Base-by-base conservation (phyloP, 257 asterid species). In the Cordia subcordata region DNA sequence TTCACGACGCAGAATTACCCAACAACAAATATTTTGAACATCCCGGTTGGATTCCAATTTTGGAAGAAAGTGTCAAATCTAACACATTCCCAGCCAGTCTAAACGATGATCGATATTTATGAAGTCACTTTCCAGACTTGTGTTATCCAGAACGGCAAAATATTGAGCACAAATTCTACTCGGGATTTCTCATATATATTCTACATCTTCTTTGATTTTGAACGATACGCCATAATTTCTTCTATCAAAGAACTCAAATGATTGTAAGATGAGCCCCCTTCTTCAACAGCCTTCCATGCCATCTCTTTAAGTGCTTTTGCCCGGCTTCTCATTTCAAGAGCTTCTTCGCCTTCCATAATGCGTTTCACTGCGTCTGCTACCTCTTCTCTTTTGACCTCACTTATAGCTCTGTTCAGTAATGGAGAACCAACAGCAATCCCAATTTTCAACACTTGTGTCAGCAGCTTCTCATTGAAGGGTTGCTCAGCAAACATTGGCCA, bases 401-500 rank as follows among this genome's bases (percentile, higher is more conserved):
- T 49, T 0, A 16, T 37, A 9, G 4, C n/a, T 10, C 13, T 11
- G n/a, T 53, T 23, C 79, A 79, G 78, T 33, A 63, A 38, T 37
- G 50, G 23, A 53, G 60, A 57, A 3, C 86, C 90, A 18, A 82
- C 81, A 0, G 68, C 65, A 45, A 75, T 70, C 1, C 90, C 86
- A 11, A 53, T 71, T 38, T 37, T 64, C 68, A 77, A 55, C 55
- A 82, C 67, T 0, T 74, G 71, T 11, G 74, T 75, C 65, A 74
- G 50, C 45, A 82, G 52, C 32, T 77, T 82, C 27, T 82, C 90
- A 18, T 80, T 80, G 22, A 8, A 62, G 55, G 79, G 79, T 18
- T 82, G 86, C 39, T 82, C 90, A 0, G 81, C 84, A 33, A 66
- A 75, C 3, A 71, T 8, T 0, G 90, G 90, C 90, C 90, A 82